Percentiles rank a stretch among this genome's conserved stretches.
Conservation (phyloP, 1,284 basidiomycete species). For the Trichosporon coremiiforme region DNA sequence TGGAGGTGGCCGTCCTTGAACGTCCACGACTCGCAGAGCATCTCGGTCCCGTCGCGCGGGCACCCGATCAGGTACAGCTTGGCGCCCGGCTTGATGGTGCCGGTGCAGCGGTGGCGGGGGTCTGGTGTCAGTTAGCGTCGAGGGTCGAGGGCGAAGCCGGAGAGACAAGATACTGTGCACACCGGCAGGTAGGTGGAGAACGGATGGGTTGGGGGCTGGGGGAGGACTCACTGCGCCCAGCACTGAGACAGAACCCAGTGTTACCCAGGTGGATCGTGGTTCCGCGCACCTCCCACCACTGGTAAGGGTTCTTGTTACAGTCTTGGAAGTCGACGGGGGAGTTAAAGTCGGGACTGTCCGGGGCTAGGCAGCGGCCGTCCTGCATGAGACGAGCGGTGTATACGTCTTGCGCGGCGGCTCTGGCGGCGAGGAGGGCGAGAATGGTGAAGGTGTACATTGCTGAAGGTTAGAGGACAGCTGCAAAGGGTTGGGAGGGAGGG, state of each 20-base stretch:
- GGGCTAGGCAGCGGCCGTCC: background rate
- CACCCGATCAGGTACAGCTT: background rate
- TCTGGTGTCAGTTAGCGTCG: background rate
- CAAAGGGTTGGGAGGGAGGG: background rate
- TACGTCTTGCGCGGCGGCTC: background rate
- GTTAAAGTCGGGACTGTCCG: background rate
- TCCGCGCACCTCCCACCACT: constrained; percentile 7
- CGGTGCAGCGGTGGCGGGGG: constrained; percentile 16
- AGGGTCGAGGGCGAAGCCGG: too few species aligned
- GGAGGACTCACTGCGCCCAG: constrained; percentile 6
- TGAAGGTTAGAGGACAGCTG: background rate
- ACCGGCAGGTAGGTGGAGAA: too few species aligned
- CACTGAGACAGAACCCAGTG: constrained; percentile 1
- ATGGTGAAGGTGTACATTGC: background rate
- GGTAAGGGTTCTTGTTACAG: constrained; percentile 15
- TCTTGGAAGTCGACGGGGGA: constrained; percentile 16
- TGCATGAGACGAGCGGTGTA: constrained; percentile 2
- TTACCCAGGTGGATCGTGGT: background rate
- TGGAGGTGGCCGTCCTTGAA: constrained; percentile 5
- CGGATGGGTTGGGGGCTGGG: too few species aligned
- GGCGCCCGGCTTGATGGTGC: background rate
- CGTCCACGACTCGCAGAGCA: background rate
- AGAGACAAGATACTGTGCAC: too few species aligned
- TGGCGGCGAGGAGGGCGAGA: background rate
- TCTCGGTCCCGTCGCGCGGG: background rate